Conservation (phyloP, 345 rosid genomes). For the Eucalyptus cloeziana region DNA sequence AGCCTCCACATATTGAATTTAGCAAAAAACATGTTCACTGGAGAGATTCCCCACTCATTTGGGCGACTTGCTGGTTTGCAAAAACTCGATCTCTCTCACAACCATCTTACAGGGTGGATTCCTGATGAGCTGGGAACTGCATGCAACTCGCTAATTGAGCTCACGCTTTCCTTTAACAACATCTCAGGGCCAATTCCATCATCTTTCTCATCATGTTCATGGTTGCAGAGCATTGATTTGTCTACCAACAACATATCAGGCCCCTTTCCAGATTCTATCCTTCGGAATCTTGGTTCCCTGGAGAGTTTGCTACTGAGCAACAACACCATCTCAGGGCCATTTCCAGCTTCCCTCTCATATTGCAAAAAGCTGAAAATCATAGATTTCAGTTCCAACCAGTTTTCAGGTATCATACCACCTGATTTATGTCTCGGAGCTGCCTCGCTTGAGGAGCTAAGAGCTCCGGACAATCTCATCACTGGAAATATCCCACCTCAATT, state of each 20-base stretch:
- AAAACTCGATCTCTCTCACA: constrained; percentile 66
- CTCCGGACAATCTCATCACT: constrained; percentile 65
- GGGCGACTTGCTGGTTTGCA: constrained; percentile 48
- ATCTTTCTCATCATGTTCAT: constrained; percentile 56
- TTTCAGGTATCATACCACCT: constrained; percentile 63
- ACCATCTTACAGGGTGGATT: constrained; percentile 73
- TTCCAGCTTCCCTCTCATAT: constrained; percentile 57
- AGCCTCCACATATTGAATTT: constrained; percentile 53
- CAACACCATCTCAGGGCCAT: constrained; percentile 60
- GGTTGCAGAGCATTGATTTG: constrained; percentile 58
- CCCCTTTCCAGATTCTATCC: constrained; percentile 51
- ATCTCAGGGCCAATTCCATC: constrained; percentile 63
- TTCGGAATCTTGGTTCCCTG: constrained; percentile 39
- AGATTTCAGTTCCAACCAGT: constrained; percentile 74
- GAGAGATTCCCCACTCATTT: constrained; percentile 53
- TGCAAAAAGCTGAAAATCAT: constrained; percentile 52
- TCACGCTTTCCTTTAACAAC: constrained; percentile 65
- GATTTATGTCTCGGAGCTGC: constrained; percentile 83
- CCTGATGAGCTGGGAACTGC: constrained; percentile 64
- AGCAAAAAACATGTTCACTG: constrained; percentile 50
- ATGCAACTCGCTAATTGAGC: constrained; percentile 50
- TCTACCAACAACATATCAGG: constrained; percentile 89
- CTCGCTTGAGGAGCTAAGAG: constrained; percentile 63
- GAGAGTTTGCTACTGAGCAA: constrained; percentile 57
- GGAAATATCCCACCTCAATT: constrained; percentile 69